phyloP scores from a whole-genome alignment of 495 filamentous ascomycete species.

The Penicillium arizonense region DNA sequence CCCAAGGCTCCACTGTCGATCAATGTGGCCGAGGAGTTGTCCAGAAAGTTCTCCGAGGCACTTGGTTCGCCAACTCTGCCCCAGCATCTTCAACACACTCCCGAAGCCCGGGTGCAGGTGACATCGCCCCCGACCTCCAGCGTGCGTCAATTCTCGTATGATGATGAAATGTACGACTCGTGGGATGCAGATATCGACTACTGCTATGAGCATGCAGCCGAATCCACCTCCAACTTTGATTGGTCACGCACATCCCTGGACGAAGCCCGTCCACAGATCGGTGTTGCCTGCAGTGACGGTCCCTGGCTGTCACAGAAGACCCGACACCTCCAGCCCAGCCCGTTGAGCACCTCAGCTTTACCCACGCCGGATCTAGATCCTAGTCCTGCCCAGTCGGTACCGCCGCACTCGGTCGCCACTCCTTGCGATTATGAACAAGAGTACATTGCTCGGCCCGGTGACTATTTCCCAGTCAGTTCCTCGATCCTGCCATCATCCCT shows the following conservation, averaged over 20 bases:
- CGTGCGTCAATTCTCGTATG: slow-evolving; percentile 22
- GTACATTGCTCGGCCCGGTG: slow-evolving; percentile 21
- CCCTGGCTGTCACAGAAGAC: slow-evolving; percentile 11
- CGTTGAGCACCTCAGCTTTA: slow-evolving; percentile 30
- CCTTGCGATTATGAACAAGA: slow-evolving; percentile 34
- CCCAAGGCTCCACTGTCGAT: slow-evolving; percentile 31
- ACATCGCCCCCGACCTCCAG: slow-evolving; percentile 12
- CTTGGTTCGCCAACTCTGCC: slow-evolving; percentile 42
- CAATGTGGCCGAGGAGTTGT: slow-evolving; percentile 32
- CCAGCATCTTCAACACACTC: slow-evolving; percentile 14
- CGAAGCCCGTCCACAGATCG: slow-evolving; percentile 20
- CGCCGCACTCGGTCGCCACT: slow-evolving; percentile 33
- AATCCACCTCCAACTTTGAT: slow-evolving; percentile 87
- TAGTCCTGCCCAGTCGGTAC: slow-evolving; percentile 35
- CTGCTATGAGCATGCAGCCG: slow-evolving; percentile 86
- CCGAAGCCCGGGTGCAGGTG: slow-evolving; percentile 10
- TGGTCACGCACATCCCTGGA: slow-evolving; percentile 62
- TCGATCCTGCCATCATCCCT: slow-evolving; percentile 29
- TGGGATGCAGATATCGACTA: slow-evolving; percentile 98
- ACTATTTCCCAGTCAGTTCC: slow-evolving; percentile 39
- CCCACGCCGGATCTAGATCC: slow-evolving; percentile 41
- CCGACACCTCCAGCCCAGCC: slow-evolving; percentile 23
- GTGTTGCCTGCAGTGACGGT: slow-evolving; percentile 16
- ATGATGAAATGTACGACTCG: slow-evolving; percentile 50
- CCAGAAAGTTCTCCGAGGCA: slow-evolving; percentile 38